A percentile compares a stretch with the other conserved stretches of the same genome.
Conservation (phyloP, 2,329 filamentous ascomycete species). For the Mollisia scopiformis region DNA sequence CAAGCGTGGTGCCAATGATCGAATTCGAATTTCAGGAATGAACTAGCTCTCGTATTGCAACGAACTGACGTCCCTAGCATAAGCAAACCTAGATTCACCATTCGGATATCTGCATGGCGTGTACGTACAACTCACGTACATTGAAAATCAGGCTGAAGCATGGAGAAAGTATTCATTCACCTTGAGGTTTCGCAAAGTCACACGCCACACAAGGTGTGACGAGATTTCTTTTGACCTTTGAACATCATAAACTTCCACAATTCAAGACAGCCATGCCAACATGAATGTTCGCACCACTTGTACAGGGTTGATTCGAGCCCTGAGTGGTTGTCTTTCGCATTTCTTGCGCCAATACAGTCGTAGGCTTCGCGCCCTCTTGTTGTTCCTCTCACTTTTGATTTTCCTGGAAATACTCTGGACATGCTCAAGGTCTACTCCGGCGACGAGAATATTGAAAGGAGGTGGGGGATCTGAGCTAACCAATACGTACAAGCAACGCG, state of each 20-base stretch:
- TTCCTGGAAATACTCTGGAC: not conserved
- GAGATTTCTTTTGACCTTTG: not conserved
- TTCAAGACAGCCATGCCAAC: not conserved
- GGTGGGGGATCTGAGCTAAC: not conserved
- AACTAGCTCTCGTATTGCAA: no score
- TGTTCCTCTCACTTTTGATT: not conserved
- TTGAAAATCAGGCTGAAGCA: not conserved
- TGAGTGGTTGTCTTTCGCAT: not conserved
- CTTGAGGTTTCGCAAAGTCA: no score
- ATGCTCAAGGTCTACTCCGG: not conserved
- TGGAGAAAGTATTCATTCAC: no score
- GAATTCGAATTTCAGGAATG: no score
- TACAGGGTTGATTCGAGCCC: not conserved
- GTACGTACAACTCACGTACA: no score
- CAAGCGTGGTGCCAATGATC: no score
- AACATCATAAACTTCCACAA: not conserved
- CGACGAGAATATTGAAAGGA: not conserved
- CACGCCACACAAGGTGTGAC: no score
- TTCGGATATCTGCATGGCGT: no score
- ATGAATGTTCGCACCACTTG: not conserved
- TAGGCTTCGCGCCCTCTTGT: not conserved
- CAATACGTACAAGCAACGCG: constrained; percentile 22
- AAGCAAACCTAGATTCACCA: no score
- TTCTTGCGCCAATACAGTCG: not conserved
- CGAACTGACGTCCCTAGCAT: no score